Base-by-base conservation (phyloP, 495 filamentous ascomycete species). In the Umbilicaria muhlenbergii region DNA sequence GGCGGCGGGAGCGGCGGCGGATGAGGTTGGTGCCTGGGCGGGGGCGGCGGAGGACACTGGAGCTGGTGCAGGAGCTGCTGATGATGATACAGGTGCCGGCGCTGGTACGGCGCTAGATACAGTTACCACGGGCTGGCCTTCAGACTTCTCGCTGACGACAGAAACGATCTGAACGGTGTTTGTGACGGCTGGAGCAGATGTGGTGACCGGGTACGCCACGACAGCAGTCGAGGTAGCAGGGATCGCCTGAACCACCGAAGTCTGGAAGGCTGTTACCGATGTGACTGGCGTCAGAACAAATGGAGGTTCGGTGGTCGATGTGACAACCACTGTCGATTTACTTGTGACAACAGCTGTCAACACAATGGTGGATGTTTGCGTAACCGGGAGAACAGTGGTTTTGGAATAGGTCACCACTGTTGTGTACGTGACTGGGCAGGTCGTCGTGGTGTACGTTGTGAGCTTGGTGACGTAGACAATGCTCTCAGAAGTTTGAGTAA, bases 391-490 rank as follows among this genome's bases (percentile, higher is more conserved):
- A n/a, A 48, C 41, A 40, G 4, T 16, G 12, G 28, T 5, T 34
- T 38, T 11, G 18, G 34, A 42, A 35, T 31, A 14, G 34, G 42
- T 18, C 5, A 17, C 15, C 15, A 37, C 21, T 3, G 33, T 38
- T 11, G 12, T 47, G 16, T 19, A n/a, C 1, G 24, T 36, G 5
- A 41, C 6, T 14, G 48, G 48, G 44, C 39, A 46, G 14, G 43
- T 47, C 5, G 52, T 50, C 3, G 52, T 47, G 5, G 39, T 38
- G 17, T 46, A 47, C n/a, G 45, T 43, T 14, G 36, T 37, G 11
- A 39, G 40, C 38, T 42, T 41, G 6, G 44, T 46, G 12, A 38
- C 38, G 31, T 31, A 18, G 24, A 39, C 6, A 28, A 28, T 8
- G 24, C 4, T 28, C 24, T 28, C 24, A 6, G 24, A 28, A 28